A percentile compares a stretch with the other conserved stretches of the same genome.
These are phyloP conservation scores for Boletus fagicola DNA, from an alignment of 768 basidiomycete species.

Conservation along the genomic window DNA sequence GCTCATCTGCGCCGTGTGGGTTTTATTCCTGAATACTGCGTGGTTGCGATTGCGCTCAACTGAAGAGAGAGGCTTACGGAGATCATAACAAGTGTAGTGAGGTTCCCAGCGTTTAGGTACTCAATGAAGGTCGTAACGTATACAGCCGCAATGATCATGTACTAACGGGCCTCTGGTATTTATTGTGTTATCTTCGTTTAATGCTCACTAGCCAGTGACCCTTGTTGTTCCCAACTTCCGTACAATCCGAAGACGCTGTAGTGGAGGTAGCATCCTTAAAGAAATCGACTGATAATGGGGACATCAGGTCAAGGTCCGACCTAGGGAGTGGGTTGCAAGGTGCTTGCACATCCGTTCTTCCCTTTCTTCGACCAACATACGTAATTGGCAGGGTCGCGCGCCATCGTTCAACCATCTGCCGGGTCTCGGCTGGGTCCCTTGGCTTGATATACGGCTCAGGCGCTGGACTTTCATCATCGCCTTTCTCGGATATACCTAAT, in stretches of 20 bases:
- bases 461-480: constrained; percentile 6
- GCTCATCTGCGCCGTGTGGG: constrained; percentile 56
- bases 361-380: constrained; percentile 10
- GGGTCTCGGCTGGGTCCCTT: constrained; percentile 24
- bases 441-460: constrained; percentile 22
- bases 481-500: constrained; percentile 24
- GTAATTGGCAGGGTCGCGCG: constrained; percentile 26
- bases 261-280: constrained; percentile 28
- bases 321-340: neutral
- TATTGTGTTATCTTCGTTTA: constrained; percentile 15
- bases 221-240: constrained; percentile 30
- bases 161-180: neutral
- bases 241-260: constrained; percentile 32
- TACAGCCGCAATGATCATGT: neutral
- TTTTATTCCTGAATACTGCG: constrained; percentile 61
- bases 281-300: constrained; percentile 23
- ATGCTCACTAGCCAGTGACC: constrained; percentile 35
- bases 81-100: neutral
- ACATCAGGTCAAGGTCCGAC: constrained; percentile 13
- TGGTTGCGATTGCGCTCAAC: constrained; percentile 53
- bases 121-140: neutral
- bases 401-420: constrained; percentile 33
- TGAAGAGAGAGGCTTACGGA: constrained; percentile 28
- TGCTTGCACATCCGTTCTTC: constrained; percentile 8
- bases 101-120: neutral